Base-by-base conservation (phyloP, 371 early-diverging fungal species). In the Rhizopus sp. region DNA sequence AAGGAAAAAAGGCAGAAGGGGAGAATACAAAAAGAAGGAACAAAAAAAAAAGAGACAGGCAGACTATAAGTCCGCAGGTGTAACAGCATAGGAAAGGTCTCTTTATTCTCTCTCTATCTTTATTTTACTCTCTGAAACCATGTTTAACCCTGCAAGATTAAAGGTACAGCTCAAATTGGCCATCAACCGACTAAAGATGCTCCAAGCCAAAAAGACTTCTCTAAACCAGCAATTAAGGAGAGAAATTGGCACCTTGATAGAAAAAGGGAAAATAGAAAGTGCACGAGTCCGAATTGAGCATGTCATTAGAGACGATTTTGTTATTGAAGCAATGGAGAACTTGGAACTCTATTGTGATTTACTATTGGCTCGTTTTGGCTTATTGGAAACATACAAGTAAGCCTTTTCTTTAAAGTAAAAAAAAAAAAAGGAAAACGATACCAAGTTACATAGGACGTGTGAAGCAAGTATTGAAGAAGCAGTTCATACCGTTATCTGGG, bases 221-320 rank as follows among this genome's bases (percentile, higher is more conserved):
- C 68, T 89, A 6, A 88, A 87, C 53, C 78, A 88, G 49, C 83
- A 86, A 53, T 85, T 84, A 29, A 86, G 93, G 48, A 80, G 86
- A 39, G 96, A 95, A 63, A 93, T 97, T 51, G 93, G 94, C 0
- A 62, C 68, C 1, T 77, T 96, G 3, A 68, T 97, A 37, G 91
- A 91, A 64, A 77, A 75, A 50, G 88, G 88, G 62, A 97, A 96
- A 66, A 85, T 83, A 50, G 93, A 91, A 63, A 89, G 89, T 59
- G 98, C 97, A 9, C 82, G 90, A 32, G 88, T 96, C 34, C 77
- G 94, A 60, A 94, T 94, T 3, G 95, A 96, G 55, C 86, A 89
- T 69, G 89, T 97, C 50, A 96, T 97, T 55, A 88, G 94, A 6
- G 95, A 97, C 66, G 98, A 97, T 73, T 84, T 89, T 50, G 75